Base-by-base conservation (phyloP, 2,329 filamentous ascomycete genomes). In the Pseudocercospora pini-densiflorae region DNA sequence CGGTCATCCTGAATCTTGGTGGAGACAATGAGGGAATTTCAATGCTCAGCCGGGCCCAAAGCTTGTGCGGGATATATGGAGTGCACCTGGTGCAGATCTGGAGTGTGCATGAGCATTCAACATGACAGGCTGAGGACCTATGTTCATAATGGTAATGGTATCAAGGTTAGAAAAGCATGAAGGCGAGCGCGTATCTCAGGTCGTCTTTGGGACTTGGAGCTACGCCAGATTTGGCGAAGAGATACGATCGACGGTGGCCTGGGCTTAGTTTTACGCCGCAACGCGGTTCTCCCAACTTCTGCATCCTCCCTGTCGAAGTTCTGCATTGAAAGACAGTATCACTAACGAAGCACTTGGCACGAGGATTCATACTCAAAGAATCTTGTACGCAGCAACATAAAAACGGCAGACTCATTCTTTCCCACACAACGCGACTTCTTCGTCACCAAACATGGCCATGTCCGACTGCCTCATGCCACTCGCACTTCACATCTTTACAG, bases 61-160 rank as follows among this genome's bases (percentile, higher is more conserved):
- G 51, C 24, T 29, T 54, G 51, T 54, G 51, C 51, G 51, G 51
- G 51, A 54, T 14, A 54, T 29, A 29, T 54, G 23, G 51, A 31
- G 51, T 43, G 31, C 29, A 40, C 8, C 36, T 19, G 14, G 47
- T 54, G 49, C 14, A 62, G 47, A 33, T 31, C 40, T 29, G 12
- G 43, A 53, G 59, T 21, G 8, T 24, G 36, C 16, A 61, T 43
- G 43, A 31, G 24, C 24, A 29, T 16, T 58, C 9, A 55, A 27
- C 51, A 55, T 60, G 62, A 29, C 21, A 27, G 59, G 23, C 40
- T 57, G 19, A 63, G 43, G 36, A 40, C 47, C 19, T 16, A 16
- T 12, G 24, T 51, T 27, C 47, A 24, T 24, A 12, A 16, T 51
- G 47, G 23, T 14, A 27, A 51, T 51, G 47, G 9, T 58, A 24